Evolutionary conservation across 2,329 filamentous ascomycete species (phyloP).

Genomic region (Apiospora aurea): DNA sequence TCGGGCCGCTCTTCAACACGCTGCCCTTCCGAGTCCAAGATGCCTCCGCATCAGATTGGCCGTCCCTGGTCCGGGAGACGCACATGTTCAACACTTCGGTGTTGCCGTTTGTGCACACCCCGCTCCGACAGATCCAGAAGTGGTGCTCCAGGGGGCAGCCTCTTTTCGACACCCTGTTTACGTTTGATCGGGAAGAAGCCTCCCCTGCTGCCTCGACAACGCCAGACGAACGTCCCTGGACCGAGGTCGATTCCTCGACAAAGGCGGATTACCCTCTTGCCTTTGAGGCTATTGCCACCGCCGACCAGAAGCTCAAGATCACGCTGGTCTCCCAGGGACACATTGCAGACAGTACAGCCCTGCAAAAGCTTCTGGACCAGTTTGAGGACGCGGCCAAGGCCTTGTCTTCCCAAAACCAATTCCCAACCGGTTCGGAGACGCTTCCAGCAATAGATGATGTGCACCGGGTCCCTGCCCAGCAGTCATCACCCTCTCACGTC

Average conservation of each 20-base stretch:
- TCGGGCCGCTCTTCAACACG: conserved; percentile 91
- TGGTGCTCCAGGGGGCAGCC: conserved; percentile 70
- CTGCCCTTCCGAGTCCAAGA: conserved; percentile 71
- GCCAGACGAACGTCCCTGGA: conserved; percentile 59
- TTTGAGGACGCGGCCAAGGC: conserved; percentile 43
- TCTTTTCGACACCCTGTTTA: conserved; percentile 83
- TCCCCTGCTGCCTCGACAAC: background rate
- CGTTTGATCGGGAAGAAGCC: conserved; percentile 69
- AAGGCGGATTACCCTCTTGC: conserved; percentile 77
- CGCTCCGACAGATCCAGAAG: conserved; percentile 81
- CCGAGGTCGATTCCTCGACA: conserved; percentile 52
- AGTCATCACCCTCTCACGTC: background rate
- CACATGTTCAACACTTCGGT: conserved; percentile 74
- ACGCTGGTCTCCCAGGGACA: conserved; percentile 65
- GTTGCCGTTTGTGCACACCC: conserved; percentile 78
- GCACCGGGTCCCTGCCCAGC: background rate
- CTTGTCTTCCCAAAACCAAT: conserved; percentile 33
- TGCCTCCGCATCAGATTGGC: conserved; percentile 59
- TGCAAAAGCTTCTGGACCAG: conserved; percentile 48
- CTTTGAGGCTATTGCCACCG: conserved; percentile 70
- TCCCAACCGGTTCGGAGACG: conserved; percentile 37
- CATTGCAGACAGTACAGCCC: conserved; percentile 40
- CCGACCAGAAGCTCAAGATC: conserved; percentile 56
- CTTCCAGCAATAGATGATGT: background rate
- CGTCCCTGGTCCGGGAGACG: conserved; percentile 65